Conservation (phyloP, 2,329 filamentous ascomycete species). For the Alternaria hordeiaustralica region DNA sequence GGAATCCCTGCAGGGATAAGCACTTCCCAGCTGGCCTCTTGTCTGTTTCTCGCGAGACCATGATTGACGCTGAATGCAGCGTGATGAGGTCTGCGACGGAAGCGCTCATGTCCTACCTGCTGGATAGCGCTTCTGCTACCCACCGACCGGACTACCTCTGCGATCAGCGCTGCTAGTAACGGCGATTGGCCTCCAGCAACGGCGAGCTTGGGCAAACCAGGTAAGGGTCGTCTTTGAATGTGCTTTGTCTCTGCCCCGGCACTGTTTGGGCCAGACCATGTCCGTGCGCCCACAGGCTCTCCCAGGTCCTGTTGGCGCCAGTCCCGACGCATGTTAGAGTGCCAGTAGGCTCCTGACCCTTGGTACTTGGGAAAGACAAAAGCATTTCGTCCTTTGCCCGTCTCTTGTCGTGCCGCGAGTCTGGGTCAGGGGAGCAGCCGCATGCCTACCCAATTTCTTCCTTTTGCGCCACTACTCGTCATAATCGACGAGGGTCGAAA, state of each 20-base stretch:
- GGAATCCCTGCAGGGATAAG: constrained; percentile 28
- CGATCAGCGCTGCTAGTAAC: constrained; percentile 26
- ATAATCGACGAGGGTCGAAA: constrained; percentile 4
- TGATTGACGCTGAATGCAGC: constrained; percentile 26
- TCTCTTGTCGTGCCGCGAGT: constrained; percentile 41
- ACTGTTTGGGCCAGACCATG: constrained; percentile 42
- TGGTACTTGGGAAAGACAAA: constrained; percentile 46
- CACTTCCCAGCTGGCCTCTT: constrained; percentile 17
- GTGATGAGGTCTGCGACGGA: constrained; percentile 15
- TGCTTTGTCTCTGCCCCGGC: constrained; percentile 42
- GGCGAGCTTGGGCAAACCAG: constrained; percentile 29
- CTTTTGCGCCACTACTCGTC: constrained; percentile 12
- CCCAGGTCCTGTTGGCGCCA: constrained; percentile 42
- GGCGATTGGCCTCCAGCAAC: constrained; percentile 26
- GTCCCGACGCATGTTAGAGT: constrained; percentile 39
- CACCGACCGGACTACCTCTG: constrained; percentile 10
- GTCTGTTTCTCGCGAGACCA: constrained; percentile 11
- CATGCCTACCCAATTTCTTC: constrained; percentile 24
- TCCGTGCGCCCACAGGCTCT: constrained; percentile 35
- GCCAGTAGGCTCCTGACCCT: constrained; percentile 36
- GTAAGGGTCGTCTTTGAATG: constrained; percentile 27
- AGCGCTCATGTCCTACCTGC: constrained; percentile 16
- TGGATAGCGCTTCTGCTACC: constrained; percentile 18
- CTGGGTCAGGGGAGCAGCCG: constrained; percentile 47
- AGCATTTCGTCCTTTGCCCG: constrained; percentile 25